Base-by-base conservation (phyloP, 805 yeast species). In the Myxozyma mucilagina region DNA sequence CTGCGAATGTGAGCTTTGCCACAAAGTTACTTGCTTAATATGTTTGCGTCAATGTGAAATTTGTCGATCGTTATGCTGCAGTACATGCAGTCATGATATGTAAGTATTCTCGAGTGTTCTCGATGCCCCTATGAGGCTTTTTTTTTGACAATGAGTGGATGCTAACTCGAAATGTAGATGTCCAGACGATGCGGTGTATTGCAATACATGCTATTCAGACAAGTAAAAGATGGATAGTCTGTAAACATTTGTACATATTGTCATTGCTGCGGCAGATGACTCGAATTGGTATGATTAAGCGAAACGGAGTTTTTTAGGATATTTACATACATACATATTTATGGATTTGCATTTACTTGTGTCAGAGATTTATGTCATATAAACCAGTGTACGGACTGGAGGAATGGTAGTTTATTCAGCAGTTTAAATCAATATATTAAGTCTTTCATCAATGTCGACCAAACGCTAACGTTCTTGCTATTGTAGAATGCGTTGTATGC, bases 1-100 rank as follows among this genome's bases (percentile, higher is more conserved):
- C 32, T 39, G 65, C 32, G 60, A 53, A 34, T 63, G 67, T 42
- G 67, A 61, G 13, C 24, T 56, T 8, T 63, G 67, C 39, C 48
- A 34, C 9, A 56, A 49, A 10, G 36, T 49, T n/a, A 63, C 67
- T 1, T 63, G 67, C 41, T 9, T 63, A 14, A 45, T 63, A 14
- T 63, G 67, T 39, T 61, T 61, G 59, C 59, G 67, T 10, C 67
- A 63, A 32, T 63, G 67, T 45, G 59, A 54, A 11, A 43, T 43
- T 29, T 63, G 67, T 52, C 61, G 65, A 13, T 43, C 67, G 16
- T 34, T 63, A 10, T 61, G 67, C 53, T 63, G 67, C 45, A 56
- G 67, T 16, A 34, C 36, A n/a, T 63, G 67, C 53, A 53, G 65
- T 34, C 52, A 54, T 36, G 66, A 63, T 16, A 41, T 39, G 67